These are phyloP conservation scores for Gnetum montanum DNA, from an alignment of 75 land plant genomes.

Conservation along the genomic window DNA sequence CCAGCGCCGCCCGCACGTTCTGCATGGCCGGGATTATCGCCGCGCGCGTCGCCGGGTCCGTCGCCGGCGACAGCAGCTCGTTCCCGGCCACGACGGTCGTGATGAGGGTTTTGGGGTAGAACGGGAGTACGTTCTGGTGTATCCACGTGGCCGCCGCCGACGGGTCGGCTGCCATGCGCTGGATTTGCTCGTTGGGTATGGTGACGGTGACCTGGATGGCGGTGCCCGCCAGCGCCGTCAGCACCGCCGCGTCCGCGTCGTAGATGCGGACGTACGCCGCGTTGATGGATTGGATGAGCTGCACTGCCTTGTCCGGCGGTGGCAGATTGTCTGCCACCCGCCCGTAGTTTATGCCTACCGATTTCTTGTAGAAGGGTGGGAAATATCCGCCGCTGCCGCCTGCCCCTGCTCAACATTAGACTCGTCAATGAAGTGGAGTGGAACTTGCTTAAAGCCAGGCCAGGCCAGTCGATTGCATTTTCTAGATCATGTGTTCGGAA, in stretches of 20 bases:
- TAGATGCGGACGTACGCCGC: conserved; percentile 23
- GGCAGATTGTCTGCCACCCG: conserved; percentile 34
- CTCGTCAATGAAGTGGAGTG: too few relatives aligned
- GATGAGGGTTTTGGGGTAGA: conserved; percentile 18
- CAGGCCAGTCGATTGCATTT: too few relatives aligned
- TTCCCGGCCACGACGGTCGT: conserved; percentile 43
- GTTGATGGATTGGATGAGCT: conserved; percentile 16
- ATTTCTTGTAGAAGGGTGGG: neutral
- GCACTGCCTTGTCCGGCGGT: conserved; percentile 21
- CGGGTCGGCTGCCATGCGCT: conserved; percentile 8
- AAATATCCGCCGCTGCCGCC: too few relatives aligned
- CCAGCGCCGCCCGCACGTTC: conserved; percentile 33
- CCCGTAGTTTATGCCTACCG: conserved; percentile 42
- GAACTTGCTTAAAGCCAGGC: too few relatives aligned
- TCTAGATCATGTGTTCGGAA: too few relatives aligned
- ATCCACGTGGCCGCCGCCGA: conserved; percentile 29
- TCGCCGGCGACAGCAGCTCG: conserved; percentile 21
- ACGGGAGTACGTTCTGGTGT: conserved; percentile 23
- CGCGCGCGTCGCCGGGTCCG: neutral
- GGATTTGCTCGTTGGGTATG: conserved; percentile 21
- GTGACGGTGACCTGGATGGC: conserved; percentile 30
- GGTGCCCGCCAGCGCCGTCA: conserved; percentile 29
- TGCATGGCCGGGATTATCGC: conserved; percentile 26
- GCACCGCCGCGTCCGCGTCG: conserved; percentile 26
- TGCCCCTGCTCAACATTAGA: too few relatives aligned